A percentile compares a stretch with the other conserved stretches of the same genome.
Conservation (phyloP, 2,329 filamentous ascomycete genomes). For the Fusarium sp. region DNA sequence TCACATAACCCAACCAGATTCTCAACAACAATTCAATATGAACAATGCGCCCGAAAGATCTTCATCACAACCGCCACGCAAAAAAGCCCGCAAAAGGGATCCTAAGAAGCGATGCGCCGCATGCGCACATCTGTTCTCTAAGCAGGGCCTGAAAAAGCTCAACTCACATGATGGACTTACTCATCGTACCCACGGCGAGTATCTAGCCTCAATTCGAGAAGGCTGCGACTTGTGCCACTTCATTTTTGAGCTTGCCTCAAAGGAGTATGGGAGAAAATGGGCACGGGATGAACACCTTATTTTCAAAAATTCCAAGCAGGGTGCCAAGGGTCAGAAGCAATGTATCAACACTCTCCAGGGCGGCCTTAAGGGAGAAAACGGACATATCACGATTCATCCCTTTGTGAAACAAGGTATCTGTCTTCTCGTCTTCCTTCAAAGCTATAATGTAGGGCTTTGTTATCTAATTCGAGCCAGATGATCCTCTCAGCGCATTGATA, state of each 20-base stretch:
- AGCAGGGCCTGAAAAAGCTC: rapidly evolving
- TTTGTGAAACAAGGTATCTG: background rate
- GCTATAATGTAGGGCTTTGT: no score
- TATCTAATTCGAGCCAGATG: rapidly evolving
- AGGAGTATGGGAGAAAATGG: background rate
- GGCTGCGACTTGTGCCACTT: background rate
- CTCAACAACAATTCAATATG: background rate
- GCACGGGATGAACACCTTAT: rapidly evolving
- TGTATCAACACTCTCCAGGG: rapidly evolving
- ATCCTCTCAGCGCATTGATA: background rate
- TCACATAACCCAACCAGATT: no score
- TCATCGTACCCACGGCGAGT: rapidly evolving
- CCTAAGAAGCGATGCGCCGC: background rate
- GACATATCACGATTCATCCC: background rate
- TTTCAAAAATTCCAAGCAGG: rapidly evolving
- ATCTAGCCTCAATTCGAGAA: rapidly evolving
- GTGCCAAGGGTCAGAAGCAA: rapidly evolving
- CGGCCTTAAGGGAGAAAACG: rapidly evolving
- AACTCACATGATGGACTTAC: background rate
- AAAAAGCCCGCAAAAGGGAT: background rate
- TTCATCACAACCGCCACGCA: rapidly evolving
- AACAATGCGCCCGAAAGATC: rapidly evolving
- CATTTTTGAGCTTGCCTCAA: rapidly evolving
- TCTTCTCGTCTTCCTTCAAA: rapidly evolving
- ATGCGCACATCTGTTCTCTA: background rate